Conservation (phyloP, 805 yeast genomes). For the Candida cerambycidarum region DNA sequence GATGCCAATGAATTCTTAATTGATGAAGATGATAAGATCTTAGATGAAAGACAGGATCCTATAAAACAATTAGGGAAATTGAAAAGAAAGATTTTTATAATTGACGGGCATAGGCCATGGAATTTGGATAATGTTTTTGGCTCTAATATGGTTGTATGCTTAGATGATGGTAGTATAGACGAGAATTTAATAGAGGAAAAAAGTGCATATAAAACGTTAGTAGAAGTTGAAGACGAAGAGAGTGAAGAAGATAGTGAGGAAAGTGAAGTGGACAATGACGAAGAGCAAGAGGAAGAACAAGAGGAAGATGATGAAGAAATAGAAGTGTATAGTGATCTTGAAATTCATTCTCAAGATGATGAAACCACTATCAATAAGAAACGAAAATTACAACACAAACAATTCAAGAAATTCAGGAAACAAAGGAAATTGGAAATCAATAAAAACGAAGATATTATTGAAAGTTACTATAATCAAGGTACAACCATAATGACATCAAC, state of each 20-base stretch:
- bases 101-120: conserved; percentile 97
- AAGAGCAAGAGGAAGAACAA: conserved; percentile 17
- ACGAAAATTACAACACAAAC: conserved; percentile 30
- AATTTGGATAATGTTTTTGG: conserved; percentile 90
- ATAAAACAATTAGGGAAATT: conserved; percentile 19
- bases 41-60: conserved; percentile 13
- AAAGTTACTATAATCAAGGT: conserved; percentile 82
- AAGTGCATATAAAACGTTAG: conserved; percentile 58
- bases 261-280: conserved; percentile 25
- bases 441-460: conserved; percentile 56
- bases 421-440: conserved; percentile 39
- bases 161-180: conserved; percentile 82
- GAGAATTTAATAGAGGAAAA: conserved; percentile 55
- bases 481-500: conserved; percentile 72
- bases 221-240: conserved; percentile 40
- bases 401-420: conserved; percentile 33
- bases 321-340: conserved; percentile 19
- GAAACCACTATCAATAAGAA: conserved; percentile 25
- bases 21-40: conserved; percentile 22
- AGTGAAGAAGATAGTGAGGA: conserved; percentile 34
- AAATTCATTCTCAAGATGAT: conserved; percentile 24
- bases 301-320: not conserved
- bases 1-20: conserved; percentile 49
- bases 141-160: conserved; percentile 69
- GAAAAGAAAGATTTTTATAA: conserved; percentile 67